A percentile compares a stretch with the other conserved stretches of the same genome.
Evolutionary conservation across 306 rosid genomes (phyloP).

Genomic region (Lotus japonicus): DNA sequence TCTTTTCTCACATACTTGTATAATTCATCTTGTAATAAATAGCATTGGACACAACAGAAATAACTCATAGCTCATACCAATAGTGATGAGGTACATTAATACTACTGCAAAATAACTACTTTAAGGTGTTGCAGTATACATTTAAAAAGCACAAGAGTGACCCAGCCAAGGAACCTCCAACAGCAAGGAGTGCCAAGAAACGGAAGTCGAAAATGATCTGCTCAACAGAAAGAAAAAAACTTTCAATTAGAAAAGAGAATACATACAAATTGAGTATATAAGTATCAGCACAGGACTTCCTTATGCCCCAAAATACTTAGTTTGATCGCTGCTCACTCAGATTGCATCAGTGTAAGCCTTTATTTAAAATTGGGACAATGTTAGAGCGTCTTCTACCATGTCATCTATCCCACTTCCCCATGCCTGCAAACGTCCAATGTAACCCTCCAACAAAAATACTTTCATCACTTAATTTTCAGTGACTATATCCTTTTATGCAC

Average conservation of each 20-base stretch:
- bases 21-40: too few species aligned
- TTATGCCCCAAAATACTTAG: conserved; percentile 2
- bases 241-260: background rate
- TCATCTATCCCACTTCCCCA: background rate
- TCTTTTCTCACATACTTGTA: too few species aligned
- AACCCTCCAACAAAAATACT: background rate
- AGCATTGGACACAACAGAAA: background rate
- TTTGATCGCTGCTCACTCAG: background rate
- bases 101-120: background rate
- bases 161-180: conserved; percentile 96
- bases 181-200: conserved; percentile 87
- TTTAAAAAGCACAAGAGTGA: conserved; percentile 92
- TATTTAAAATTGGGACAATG: background rate
- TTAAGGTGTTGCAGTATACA: conserved; percentile 37
- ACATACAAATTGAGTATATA: background rate
- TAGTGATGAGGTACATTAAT: background rate
- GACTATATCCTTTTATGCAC: background rate
- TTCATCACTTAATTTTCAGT: background rate
- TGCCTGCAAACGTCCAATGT: background rate
- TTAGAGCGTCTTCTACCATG: background rate
- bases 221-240: conserved; percentile 20
- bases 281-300: background rate
- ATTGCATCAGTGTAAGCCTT: background rate
- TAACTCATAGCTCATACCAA: background rate
- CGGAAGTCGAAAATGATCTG: conserved; percentile 93